Evolutionary conservation across 129 eudicot genomes (phyloP).

Genomic region (Lactuca saligna): DNA sequence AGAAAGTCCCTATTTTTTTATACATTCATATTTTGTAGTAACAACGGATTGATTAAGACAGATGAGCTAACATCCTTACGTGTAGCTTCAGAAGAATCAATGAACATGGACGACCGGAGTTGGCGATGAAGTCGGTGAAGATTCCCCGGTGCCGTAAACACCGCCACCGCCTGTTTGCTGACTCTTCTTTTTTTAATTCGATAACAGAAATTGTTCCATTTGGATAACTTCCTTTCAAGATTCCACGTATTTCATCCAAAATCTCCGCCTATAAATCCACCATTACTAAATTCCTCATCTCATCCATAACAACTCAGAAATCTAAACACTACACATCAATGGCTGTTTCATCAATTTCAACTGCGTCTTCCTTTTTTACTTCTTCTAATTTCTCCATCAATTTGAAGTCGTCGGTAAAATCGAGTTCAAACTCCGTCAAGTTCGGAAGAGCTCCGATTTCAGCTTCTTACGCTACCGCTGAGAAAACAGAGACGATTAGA

Average conservation of each 20-base stretch:
- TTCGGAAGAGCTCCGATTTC: constrained; percentile 30
- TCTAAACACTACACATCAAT: neutral
- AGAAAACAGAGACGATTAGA: neutral
- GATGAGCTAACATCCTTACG: neutral
- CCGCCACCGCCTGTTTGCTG: constrained; percentile 4
- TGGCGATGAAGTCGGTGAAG: neutral
- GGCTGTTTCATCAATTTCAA: constrained; percentile 2
- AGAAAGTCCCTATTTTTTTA: neutral
- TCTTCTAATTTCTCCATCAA: constrained; percentile 5
- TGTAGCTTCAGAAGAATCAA: neutral
- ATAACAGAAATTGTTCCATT: constrained; percentile 1
- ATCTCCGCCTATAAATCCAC: neutral
- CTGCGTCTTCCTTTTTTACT: constrained; percentile 13
- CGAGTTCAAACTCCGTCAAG: neutral
- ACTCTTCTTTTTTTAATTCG: neutral
- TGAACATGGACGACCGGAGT: neutral
- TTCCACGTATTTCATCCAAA: constrained; percentile 3
- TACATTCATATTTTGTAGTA: neutral
- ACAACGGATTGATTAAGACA: neutral
- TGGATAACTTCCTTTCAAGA: constrained; percentile 7
- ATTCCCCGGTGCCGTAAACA: constrained; percentile 3
- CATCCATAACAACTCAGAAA: neutral
- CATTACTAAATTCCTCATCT: neutral
- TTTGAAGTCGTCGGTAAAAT: constrained; percentile 3
- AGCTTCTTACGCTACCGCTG: constrained; percentile 42